These are phyloP conservation scores for Penicillium longicatenatum DNA, from an alignment of 495 filamentous ascomycete species.

Conservation along the genomic window DNA sequence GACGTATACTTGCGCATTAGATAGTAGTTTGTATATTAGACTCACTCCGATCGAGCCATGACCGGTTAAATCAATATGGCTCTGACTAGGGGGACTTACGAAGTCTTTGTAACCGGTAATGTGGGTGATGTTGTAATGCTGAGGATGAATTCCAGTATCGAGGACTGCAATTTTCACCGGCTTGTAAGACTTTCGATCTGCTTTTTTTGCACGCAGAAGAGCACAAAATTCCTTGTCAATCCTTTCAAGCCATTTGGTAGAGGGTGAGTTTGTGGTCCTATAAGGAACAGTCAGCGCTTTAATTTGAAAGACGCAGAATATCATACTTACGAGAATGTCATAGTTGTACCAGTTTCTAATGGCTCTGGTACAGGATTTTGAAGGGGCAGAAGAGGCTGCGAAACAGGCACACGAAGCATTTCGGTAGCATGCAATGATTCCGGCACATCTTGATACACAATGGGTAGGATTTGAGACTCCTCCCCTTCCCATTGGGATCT, in stretches of 20 bases:
- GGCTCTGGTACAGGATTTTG: background rate
- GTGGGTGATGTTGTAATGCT: background rate
- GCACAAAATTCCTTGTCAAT: background rate
- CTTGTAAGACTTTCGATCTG: background rate
- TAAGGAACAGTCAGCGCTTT: background rate
- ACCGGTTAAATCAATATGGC: background rate
- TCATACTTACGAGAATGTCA: background rate
- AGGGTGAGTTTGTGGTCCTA: background rate
- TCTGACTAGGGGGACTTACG: background rate
- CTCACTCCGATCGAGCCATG: background rate
- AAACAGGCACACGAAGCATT: background rate
- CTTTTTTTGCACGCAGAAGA: background rate
- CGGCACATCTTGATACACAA: background rate
- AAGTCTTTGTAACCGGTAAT: background rate
- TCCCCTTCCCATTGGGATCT: background rate
- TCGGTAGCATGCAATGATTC: background rate
- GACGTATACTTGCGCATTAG: background rate
- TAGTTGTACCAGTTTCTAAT: background rate
- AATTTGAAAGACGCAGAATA: background rate
- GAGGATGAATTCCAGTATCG: background rate
- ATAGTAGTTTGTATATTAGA: background rate
- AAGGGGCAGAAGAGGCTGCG: background rate
- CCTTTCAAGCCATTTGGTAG: background rate
- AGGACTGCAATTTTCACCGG: background rate
- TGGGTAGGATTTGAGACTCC: background rate